Evolutionary conservation across 352 stramenopile genomes (phyloP).

Genomic region (Phytopythium delawarense): DNA sequence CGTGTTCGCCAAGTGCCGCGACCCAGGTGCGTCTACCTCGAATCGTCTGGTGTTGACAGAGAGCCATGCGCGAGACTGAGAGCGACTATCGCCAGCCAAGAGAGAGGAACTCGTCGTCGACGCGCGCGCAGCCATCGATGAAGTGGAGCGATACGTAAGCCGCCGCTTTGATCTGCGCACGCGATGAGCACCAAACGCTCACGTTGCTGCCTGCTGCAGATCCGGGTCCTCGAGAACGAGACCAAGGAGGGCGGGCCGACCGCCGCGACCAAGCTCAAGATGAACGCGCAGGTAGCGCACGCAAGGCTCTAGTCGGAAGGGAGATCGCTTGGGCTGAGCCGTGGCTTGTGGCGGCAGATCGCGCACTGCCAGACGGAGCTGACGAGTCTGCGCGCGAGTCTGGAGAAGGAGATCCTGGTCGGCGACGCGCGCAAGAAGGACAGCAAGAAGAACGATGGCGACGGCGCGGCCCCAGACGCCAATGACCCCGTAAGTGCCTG

Average conservation of each 20-base stretch:
- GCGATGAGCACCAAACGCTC: not conserved
- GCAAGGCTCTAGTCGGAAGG: no score
- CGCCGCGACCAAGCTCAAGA: slow-evolving; percentile 32
- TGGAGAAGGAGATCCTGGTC: slow-evolving; percentile 59
- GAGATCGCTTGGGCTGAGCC: not conserved
- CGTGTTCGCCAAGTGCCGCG: slow-evolving; percentile 25
- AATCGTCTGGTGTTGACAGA: not conserved
- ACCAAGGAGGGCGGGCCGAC: slow-evolving; percentile 25
- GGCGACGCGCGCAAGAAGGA: slow-evolving; percentile 32
- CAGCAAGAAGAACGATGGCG: slow-evolving; percentile 1
- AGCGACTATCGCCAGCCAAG: slow-evolving; percentile 12
- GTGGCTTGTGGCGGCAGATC: slow-evolving; percentile 10
- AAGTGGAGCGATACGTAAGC: slow-evolving; percentile 74
- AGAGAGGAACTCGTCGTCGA: slow-evolving; percentile 46
- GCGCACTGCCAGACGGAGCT: slow-evolving; percentile 48
- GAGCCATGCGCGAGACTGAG: not conserved
- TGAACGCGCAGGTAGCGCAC: slow-evolving; percentile 30
- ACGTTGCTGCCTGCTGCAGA: slow-evolving; percentile 22
- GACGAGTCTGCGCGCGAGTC: slow-evolving; percentile 34
- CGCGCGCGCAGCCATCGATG: slow-evolving; percentile 42
- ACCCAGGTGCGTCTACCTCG: slow-evolving; percentile 15
- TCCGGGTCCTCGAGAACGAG: slow-evolving; percentile 65
- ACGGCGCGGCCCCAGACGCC: slow-evolving; percentile 5
- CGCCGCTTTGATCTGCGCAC: not conserved
- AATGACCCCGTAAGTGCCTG: slow-evolving; percentile 12